Conservation (phyloP, 805 yeast species). For the Ogataea degrootiae region DNA sequence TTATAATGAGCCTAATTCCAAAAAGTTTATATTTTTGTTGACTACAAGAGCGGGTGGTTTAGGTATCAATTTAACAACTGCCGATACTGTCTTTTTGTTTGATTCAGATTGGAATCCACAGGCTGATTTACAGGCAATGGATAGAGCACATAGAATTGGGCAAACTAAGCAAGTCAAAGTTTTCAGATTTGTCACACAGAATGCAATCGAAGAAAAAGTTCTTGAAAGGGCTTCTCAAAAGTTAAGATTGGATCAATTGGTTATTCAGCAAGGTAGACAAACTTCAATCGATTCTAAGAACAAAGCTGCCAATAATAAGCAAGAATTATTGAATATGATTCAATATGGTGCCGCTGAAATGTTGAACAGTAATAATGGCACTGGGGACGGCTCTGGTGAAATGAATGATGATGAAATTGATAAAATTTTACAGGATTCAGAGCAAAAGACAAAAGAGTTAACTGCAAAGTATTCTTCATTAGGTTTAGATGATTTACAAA, state of each 20-base stretch:
- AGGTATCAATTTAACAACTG: slow-evolving; percentile 88
- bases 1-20: slow-evolving; percentile 75
- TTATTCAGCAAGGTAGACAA: slow-evolving; percentile 90
- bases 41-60: slow-evolving; percentile 97
- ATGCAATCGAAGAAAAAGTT: slow-evolving; percentile 95
- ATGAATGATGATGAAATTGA: slow-evolving; percentile 57
- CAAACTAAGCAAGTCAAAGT: slow-evolving; percentile 95
- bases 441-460: slow-evolving; percentile 56
- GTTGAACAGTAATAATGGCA: slow-evolving; percentile 31
- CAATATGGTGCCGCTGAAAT: slow-evolving; percentile 77
- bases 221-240: slow-evolving; percentile 95
- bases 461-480: slow-evolving; percentile 60
- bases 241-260: slow-evolving; percentile 85
- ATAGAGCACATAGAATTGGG: slow-evolving; percentile 95
- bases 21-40: slow-evolving; percentile 75
- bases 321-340: slow-evolving; percentile 74
- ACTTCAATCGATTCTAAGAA: slow-evolving; percentile 53
- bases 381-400: slow-evolving; percentile 30
- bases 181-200: slow-evolving; percentile 87
- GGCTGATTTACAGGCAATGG: slow-evolving; percentile 98
- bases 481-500: slow-evolving; percentile 74
- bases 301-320: slow-evolving; percentile 50
- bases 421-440: slow-evolving; percentile 53
- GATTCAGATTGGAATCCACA: slow-evolving; percentile 99
- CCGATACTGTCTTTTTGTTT: slow-evolving; percentile 82